Percentiles rank a stretch among this genome's conserved stretches.
These are phyloP conservation scores for Entamoeba dispar DNA, from an alignment of 208 protist genomes.

Conservation along the genomic window DNA sequence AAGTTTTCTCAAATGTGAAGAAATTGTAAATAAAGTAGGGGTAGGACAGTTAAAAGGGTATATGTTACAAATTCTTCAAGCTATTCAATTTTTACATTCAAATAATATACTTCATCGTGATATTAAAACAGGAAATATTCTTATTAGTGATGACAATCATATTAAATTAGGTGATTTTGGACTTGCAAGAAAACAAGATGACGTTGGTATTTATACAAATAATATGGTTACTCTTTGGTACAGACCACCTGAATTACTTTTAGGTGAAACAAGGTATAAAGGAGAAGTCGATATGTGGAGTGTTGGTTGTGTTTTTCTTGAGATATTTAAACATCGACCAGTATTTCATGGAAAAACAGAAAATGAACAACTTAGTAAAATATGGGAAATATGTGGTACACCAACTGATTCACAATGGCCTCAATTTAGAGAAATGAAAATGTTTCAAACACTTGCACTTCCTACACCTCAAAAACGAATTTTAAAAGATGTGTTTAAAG, in stretches of 20 bases:
- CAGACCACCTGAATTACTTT: slow-evolving; percentile 91
- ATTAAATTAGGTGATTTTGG: slow-evolving; percentile 23
- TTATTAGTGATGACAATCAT: slow-evolving; percentile 35
- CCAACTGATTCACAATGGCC: slow-evolving; percentile 22
- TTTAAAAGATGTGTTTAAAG: not conserved
- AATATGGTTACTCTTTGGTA: slow-evolving; percentile 82
- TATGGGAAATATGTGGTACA: slow-evolving; percentile 26
- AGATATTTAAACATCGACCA: slow-evolving; percentile 55
- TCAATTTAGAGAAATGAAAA: not conserved
- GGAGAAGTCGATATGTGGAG: slow-evolving; percentile 95
- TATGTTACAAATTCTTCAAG: slow-evolving; percentile 59
- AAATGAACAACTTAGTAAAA: slow-evolving; percentile 29
- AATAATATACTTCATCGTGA: slow-evolving; percentile 67
- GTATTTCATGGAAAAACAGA: slow-evolving; percentile 30
- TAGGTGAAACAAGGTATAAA: slow-evolving; percentile 83
- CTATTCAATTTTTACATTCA: slow-evolving; percentile 63
- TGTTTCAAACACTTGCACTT: not conserved
- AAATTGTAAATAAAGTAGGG: slow-evolving; percentile 4
- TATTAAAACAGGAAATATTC: slow-evolving; percentile 68
- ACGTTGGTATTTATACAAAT: not conserved
- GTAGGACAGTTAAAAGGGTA: slow-evolving; percentile 18
- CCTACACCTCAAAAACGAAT: not conserved
- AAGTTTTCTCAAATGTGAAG: slow-evolving; percentile 40
- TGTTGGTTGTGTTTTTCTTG: slow-evolving; percentile 92
- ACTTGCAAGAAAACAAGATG: slow-evolving; percentile 4